phyloP scores from a whole-genome alignment of 2,329 filamentous ascomycete species.

The Alternaria hordeiaustralica region DNA sequence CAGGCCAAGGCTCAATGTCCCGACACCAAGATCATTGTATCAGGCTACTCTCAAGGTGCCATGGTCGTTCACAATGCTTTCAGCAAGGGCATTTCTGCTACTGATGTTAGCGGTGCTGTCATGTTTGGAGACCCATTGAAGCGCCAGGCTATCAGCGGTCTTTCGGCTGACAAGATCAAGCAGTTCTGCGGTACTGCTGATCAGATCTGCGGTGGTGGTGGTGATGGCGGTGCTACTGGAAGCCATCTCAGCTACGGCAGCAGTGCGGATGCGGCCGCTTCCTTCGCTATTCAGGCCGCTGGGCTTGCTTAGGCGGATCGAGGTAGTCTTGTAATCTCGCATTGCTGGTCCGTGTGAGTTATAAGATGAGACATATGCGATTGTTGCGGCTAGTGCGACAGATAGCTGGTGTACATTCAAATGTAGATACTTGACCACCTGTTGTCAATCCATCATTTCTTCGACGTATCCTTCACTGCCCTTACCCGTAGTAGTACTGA shows the following conservation, averaged over 20 bases:
- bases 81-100: slow-evolving; percentile 26
- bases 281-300: slow-evolving; percentile 33
- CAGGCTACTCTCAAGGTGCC: slow-evolving; percentile 43
- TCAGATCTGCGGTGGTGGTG: slow-evolving; percentile 32
- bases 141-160: slow-evolving; percentile 25
- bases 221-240: slow-evolving; percentile 32
- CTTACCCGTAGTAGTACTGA: no score
- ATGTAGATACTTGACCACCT: no score
- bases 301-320: slow-evolving; percentile 21
- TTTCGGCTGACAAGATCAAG: slow-evolving; percentile 30
- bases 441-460: no score
- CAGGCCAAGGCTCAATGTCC: slow-evolving; percentile 39
- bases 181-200: slow-evolving; percentile 39
- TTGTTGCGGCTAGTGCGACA: no score
- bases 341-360: neutral
- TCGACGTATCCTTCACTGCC: no score
- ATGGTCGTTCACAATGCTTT: slow-evolving; percentile 45
- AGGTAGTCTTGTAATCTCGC: neutral
- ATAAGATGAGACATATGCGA: neutral
- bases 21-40: slow-evolving; percentile 40
- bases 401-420: neutral
- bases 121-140: slow-evolving; percentile 44
- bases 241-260: slow-evolving; percentile 40
- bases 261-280: slow-evolving; percentile 34
- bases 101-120: slow-evolving; percentile 34